Evolutionary conservation across 805 yeast species (phyloP), one percentile per base, ranked within the genome.

Genomic region (Yarrowia deformans): DNA sequence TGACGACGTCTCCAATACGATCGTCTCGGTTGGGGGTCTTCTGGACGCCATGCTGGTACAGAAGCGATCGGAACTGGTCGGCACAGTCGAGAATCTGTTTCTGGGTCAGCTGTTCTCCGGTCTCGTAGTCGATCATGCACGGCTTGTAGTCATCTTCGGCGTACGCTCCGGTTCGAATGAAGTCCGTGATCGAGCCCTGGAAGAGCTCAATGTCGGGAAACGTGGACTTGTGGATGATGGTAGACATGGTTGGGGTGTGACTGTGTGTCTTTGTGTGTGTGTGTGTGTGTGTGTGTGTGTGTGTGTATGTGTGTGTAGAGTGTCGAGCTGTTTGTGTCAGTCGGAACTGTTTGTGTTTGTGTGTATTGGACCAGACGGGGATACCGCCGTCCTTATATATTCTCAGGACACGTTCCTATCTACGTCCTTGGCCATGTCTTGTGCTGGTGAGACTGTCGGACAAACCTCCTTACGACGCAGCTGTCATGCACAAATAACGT

Each of bases 181-280:
- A 63, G 56, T 63, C 56, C 37, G 68, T 63, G 48, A 63, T 63
- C 9, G 46, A 39, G 29, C 68, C 68, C 43, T 49, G 56, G 48
- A 63, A 63, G 8, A 49, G 48, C 12, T 37, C 43, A 4, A 63
- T 49, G 18, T 63, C 68, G 7, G 55, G 56, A 9, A 63, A 46
- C 7, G 56, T 46, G 19, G 68, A 63, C 29, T 37, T 37, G 56
- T 63, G 68, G 39, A 63, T 46, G 56, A 63, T 61, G 16, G 56
- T 54, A 1, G 61, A 23, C 61, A 55, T 55, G 8, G 34, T 4
- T 6, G 8, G n/a, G 32, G 5, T 32, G 12, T 23, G 29, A 4
- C 3, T 23, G 29, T 23, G 4, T 23, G 29, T 23, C 2, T 2
- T 23, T 23, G 29, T 2, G 2, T 23, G 8, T 54, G 60, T 37